phyloP scores from a whole-genome alignment of 192 early-diverging fungal species.

The Spizellomyces sp. region DNA sequence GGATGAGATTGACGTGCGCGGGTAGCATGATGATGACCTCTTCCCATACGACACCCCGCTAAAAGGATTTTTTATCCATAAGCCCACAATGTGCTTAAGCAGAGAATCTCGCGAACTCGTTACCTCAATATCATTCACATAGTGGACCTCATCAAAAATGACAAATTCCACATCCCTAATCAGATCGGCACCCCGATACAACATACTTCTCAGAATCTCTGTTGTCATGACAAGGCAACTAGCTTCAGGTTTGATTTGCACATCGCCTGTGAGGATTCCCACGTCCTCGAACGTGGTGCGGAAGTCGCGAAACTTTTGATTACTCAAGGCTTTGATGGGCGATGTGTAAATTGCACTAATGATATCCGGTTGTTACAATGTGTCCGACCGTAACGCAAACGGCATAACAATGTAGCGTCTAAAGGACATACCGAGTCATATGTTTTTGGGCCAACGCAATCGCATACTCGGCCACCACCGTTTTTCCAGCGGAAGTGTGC shows the following conservation, averaged over 20 bases:
- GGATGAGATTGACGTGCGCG: slow-evolving; percentile 89
- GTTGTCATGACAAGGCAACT: slow-evolving; percentile 98
- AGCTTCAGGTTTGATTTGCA: slow-evolving; percentile 96
- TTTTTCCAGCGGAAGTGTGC: slow-evolving; percentile 98
- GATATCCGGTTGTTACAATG: background rate
- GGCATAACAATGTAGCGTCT: background rate
- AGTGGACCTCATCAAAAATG: slow-evolving; percentile 99
- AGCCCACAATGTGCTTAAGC: background rate
- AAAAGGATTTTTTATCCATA: background rate
- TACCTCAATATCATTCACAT: slow-evolving; percentile 90
- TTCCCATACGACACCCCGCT: slow-evolving; percentile 98
- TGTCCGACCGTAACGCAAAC: background rate
- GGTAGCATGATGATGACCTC: slow-evolving; percentile 99
- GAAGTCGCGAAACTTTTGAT: slow-evolving; percentile 99
- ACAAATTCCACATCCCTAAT: slow-evolving; percentile 99
- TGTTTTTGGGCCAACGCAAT: slow-evolving; percentile 92
- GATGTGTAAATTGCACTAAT: slow-evolving; percentile 90
- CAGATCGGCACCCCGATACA: slow-evolving; percentile 95
- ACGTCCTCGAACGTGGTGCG: slow-evolving; percentile 84
- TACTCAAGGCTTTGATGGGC: slow-evolving; percentile 97
- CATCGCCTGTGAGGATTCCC: slow-evolving; percentile 96
- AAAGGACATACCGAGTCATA: slow-evolving; percentile 70
- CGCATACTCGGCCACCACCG: slow-evolving; percentile 98
- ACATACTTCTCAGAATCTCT: slow-evolving; percentile 96
- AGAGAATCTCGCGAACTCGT: background rate